Conservation (phyloP, 495 filamentous ascomycete species). For the Amphirosellinia nigrospora region DNA sequence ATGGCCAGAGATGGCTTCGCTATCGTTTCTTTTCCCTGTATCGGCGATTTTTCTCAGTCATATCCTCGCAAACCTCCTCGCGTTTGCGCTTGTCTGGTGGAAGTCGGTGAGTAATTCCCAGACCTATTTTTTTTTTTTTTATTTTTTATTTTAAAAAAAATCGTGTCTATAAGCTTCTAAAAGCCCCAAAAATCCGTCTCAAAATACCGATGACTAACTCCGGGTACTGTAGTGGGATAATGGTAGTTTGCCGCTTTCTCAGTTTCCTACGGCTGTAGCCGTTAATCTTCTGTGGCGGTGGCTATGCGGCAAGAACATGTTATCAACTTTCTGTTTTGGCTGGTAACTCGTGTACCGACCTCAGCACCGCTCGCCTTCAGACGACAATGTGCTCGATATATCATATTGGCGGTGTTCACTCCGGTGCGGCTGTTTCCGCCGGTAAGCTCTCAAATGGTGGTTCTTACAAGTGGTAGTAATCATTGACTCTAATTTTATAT, state of each 20-base stretch:
- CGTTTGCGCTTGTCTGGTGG: constrained; percentile 50
- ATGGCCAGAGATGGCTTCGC: constrained; percentile 33
- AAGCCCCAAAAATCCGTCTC: no score
- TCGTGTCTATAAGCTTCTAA: no score
- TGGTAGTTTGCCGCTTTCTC: constrained; percentile 32
- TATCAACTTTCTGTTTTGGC: constrained; percentile 64
- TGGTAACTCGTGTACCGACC: constrained; percentile 59
- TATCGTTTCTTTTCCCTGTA: constrained; percentile 31
- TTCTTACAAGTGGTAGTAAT: no score
- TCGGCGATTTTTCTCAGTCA: constrained; percentile 59
- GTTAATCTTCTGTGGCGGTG: constrained; percentile 52
- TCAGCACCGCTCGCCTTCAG: constrained; percentile 64
- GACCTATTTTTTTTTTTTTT: no score
- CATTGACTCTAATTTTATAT: no score
- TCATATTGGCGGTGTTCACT: constrained; percentile 72
- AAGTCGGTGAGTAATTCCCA: no score
- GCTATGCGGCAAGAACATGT: constrained; percentile 67
- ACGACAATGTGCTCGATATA: constrained; percentile 65
- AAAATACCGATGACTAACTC: no score
- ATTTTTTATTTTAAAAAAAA: no score
- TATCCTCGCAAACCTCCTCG: constrained; percentile 59
- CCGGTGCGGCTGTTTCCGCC: constrained; percentile 66
- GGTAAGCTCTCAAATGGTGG: no score
- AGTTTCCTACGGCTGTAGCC: constrained; percentile 47
- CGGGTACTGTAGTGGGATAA: no score